These are phyloP conservation scores for Sorghum bicolor DNA, from an alignment of 176 grass and related monocot genomes.

Conservation along the genomic window Sorghum_bicolor_NCBIv3 NC_012872.2:1707001-1707500, in stretches of 20 bases:
- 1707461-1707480: slow-evolving; percentile 35
- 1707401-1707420: slow-evolving; percentile 41
- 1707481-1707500: slow-evolving; percentile 41
- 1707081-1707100: background rate
- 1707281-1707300: slow-evolving; percentile 44
- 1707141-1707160: slow-evolving; percentile 7
- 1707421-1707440: slow-evolving; percentile 32
- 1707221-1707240: slow-evolving; percentile 39
- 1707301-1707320: slow-evolving; percentile 17
- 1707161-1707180: background rate
- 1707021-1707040: background rate
- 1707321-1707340: slow-evolving; percentile 24
- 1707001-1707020: background rate
- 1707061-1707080: background rate
- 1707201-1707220: slow-evolving; percentile 30
- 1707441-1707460: slow-evolving; percentile 45
- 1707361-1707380: slow-evolving; percentile 44
- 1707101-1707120: background rate
- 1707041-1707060: background rate
- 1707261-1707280: slow-evolving; percentile 58
- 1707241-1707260: slow-evolving; percentile 12
- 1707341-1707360: slow-evolving; percentile 28
- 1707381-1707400: slow-evolving; percentile 51
- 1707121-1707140: background rate
- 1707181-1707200: slow-evolving; percentile 40